Evolutionary conservation across 768 basidiomycete species (phyloP).

Genomic region (Naganishia vaughanmartiniae): DNA sequence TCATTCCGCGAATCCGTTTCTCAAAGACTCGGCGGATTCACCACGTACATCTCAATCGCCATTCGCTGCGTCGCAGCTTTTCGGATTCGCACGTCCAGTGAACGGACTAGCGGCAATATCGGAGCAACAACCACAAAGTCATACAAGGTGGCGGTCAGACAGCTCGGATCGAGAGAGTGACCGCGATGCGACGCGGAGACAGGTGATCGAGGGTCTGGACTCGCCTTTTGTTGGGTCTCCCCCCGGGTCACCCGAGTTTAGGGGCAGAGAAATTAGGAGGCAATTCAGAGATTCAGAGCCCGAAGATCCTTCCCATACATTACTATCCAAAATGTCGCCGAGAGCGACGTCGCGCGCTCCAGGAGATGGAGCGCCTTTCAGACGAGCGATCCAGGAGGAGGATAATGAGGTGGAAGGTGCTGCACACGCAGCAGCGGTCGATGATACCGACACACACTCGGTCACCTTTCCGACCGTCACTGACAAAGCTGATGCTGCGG

Average conservation of each 20-base stretch:
- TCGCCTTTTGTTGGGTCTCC: background rate
- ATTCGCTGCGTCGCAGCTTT: conserved; percentile 80
- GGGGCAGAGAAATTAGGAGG: conserved; percentile 4
- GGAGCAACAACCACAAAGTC: conserved; percentile 13
- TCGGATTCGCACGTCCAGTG: conserved; percentile 54
- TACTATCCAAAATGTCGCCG: conserved; percentile 5
- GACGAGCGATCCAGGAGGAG: conserved; percentile 52
- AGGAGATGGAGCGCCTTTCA: conserved; percentile 52
- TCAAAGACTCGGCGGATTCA: conserved; percentile 62
- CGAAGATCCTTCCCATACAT: background rate
- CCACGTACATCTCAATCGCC: conserved; percentile 69
- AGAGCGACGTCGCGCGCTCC: conserved; percentile 4
- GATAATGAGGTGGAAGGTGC: conserved; percentile 35
- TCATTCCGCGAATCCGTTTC: conserved; percentile 39
- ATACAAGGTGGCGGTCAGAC: background rate
- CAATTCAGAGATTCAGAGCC: background rate
- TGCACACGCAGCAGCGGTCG: background rate
- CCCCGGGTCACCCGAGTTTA: conserved; percentile 5
- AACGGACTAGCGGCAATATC: conserved; percentile 24
- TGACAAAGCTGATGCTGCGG: conserved; percentile 4
- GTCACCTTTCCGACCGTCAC: background rate
- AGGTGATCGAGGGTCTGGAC: too few relatives aligned
- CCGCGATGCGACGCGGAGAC: background rate
- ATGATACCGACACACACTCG: background rate
- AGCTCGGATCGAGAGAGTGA: conserved; percentile 8